Base-by-base conservation (phyloP, 208 protist species). In the Leishmania arabica region DNA sequence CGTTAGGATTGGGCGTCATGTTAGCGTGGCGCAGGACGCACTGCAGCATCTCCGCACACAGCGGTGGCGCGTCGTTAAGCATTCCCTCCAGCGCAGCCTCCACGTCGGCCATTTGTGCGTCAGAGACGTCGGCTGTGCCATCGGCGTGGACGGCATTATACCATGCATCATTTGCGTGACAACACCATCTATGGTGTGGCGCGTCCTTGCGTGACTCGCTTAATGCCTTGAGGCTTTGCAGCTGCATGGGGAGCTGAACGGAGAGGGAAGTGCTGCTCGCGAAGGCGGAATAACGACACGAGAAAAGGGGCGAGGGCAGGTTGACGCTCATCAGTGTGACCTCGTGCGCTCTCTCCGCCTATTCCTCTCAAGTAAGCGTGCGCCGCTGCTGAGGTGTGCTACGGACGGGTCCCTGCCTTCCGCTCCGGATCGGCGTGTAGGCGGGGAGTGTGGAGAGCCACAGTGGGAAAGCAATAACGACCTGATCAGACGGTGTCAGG, bases 81-180 rank as follows among this genome's bases (percentile, higher is more conserved):
- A 81, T 69, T 1, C 58, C 27, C 42, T 62, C 75, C 8, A 81
- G 73, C 24, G 75, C 84, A 2, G 60, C 71, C 3, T 65, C 49
- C 6, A 77, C 79, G 7, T 60, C 34, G 0, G 24, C 4, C 19
- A 76, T 27, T 2, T 74, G 69, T 37, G 62, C 56, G 37, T 76
- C 78, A n/a, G 72, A 75, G 27, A 68, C 37, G n/a, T 40, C 62
- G 37, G 58, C 11, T 27, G 34, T 76, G 47, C 34, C 72, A 27
- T 11, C 64, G 58, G 64, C 71, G 68, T 87, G 80, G 1, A 89
- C 27, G 49, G 66, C 64, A 37, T 7, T 53, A 37, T 75, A 69
- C 80, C 80, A 88, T 34, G 71, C 76, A 42, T 84, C 81, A 31
- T 56, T 85, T 5, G 72, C 81, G 13, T 37, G 72, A 37, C 84